Base-by-base conservation (phyloP, 2,329 filamentous ascomycete species). In the Sclerotinia trifoliorum region DNA sequence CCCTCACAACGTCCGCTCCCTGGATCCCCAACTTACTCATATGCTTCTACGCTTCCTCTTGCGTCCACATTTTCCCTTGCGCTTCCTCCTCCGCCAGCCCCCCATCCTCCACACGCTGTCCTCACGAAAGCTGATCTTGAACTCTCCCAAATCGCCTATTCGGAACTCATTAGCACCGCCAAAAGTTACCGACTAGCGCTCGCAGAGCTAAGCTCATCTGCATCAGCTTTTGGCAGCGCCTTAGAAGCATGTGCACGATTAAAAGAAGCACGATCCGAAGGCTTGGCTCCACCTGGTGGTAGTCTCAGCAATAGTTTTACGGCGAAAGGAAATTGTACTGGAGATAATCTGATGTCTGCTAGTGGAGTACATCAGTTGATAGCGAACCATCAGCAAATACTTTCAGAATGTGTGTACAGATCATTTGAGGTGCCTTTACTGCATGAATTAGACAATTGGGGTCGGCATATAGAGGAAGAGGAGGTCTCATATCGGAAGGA, bases 311-410 rank as follows among this genome's bases (percentile, higher is more conserved):
- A 75, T 54, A 84, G 81, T 77, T 85, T 84, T 77, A 82, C 81
- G 29, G 76, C 80, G 54, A 79, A 78, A 52, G 81, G 82, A 56
- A 79, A 81, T 48, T 89, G 87, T 79, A 90, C 88, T 0, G 88
- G 87, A 21, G 87, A 90, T 78, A 82, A 83, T 65, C 80, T 90
- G 56, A 80, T 90, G 69, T 83, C 86, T 42, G 85, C 87, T 17
- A 85, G 86, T 46, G 88, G 88, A 48, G 82, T 90, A 52, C 88
- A 90, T 76, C 86, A 90, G 74, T 82, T 90, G 26, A 81, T 90
- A 68, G 88, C 88, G 57, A 90, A 90, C 78, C 88, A 90, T 80
- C 86, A 89, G 77, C 87, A 90, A 75, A 90, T 90, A 73, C 83
- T 90, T 4, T 86, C 83, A 71, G 88, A 90, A 78, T 90, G 87